phyloP scores from a whole-genome alignment of 208 protist species.

The Acanthamoeba castellanii region DNA sequence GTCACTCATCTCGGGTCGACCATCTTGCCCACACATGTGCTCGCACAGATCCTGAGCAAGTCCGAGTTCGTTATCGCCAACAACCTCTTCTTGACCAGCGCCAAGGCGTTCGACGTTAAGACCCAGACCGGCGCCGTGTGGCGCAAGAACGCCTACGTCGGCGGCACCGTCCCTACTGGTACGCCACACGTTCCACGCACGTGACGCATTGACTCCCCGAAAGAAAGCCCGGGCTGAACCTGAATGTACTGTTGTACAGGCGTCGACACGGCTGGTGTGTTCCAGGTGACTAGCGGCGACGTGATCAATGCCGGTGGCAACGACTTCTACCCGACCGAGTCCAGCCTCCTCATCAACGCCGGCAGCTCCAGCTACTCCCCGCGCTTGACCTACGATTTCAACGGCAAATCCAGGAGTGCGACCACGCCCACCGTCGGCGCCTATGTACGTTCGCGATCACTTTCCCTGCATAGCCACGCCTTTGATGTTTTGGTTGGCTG shows the following conservation, averaged over 20 bases:
- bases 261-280: neutral
- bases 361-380: neutral
- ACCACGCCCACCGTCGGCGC: neutral
- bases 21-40: neutral
- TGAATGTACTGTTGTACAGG: neutral
- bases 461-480: too few species aligned
- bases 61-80: neutral
- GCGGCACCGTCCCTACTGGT: neutral
- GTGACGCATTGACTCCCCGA: neutral
- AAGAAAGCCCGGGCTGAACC: too few species aligned
- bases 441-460: neutral
- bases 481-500: too few species aligned
- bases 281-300: neutral
- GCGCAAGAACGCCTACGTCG: slow-evolving; percentile 5
- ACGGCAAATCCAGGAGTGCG: neutral
- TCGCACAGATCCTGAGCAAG: neutral
- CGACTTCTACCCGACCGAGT: neutral
- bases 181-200: neutral
- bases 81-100: neutral
- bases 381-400: neutral
- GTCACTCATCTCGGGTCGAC: neutral
- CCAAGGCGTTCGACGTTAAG: neutral
- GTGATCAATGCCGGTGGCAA: neutral
- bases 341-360: neutral
- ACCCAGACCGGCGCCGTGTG: neutral